These are phyloP conservation scores for Hirsutella minnesotensis DNA, from an alignment of 2,329 filamentous ascomycete genomes.

Conservation along the genomic window DNA sequence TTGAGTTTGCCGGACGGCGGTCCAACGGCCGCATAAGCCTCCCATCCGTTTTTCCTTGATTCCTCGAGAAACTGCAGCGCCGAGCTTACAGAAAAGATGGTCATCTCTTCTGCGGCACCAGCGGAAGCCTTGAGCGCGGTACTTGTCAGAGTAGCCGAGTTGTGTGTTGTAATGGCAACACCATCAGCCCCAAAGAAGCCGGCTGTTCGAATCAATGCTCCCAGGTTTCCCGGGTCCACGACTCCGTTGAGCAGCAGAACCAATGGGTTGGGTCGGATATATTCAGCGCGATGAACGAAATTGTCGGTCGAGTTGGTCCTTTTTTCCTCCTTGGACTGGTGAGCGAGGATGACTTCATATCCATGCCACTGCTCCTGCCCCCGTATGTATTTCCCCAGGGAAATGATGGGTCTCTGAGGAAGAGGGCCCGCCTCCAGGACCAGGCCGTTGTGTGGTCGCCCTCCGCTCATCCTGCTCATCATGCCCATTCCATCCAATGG, in stretches of 20 bases:
- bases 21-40: slow-evolving; percentile 64
- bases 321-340: slow-evolving; percentile 64
- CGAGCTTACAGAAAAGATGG: slow-evolving; percentile 57
- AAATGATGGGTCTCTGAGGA: slow-evolving; percentile 55
- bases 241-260: slow-evolving; percentile 66
- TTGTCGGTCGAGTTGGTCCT: slow-evolving; percentile 56
- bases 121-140: slow-evolving; percentile 79
- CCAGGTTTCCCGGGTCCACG: slow-evolving; percentile 80
- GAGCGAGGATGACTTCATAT: slow-evolving; percentile 48
- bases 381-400: slow-evolving; percentile 38
- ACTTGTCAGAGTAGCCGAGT: slow-evolving; percentile 62
- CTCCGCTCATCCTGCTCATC: slow-evolving; percentile 73
- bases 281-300: slow-evolving; percentile 27
- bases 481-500: slow-evolving; percentile 49
- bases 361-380: slow-evolving; percentile 30
- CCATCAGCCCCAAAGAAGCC: slow-evolving; percentile 86
- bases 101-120: slow-evolving; percentile 73
- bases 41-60: slow-evolving; percentile 66
- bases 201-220: slow-evolving; percentile 77
- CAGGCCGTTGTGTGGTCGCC: slow-evolving; percentile 80
- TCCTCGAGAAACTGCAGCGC: slow-evolving; percentile 57
- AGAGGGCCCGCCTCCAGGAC: slow-evolving; percentile 79
- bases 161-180: slow-evolving; percentile 62
- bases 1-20: slow-evolving; percentile 23
- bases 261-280: slow-evolving; percentile 45